Conservation (phyloP, 176 grass and related monocot genomes). For the Juncus effusus region DNA sequence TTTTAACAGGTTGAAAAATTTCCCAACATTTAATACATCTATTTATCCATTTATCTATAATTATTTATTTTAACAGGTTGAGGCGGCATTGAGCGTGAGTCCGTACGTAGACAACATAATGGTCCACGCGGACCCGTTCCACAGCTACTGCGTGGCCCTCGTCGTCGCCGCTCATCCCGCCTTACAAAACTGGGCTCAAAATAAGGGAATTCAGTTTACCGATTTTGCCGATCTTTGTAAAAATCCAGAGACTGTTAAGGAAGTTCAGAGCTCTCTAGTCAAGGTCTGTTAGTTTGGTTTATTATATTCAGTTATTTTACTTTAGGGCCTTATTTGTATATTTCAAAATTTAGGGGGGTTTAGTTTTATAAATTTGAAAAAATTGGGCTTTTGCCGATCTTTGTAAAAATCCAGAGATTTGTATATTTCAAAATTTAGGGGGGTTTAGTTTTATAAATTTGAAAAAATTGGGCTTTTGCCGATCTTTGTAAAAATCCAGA, state of each 20-base stretch:
- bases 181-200: constrained; percentile 65
- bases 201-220: constrained; percentile 41
- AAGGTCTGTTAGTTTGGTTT: constrained; percentile 43
- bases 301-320: background rate
- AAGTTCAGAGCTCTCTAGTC: constrained; percentile 63
- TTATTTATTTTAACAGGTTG: constrained; percentile 50
- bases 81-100: constrained; percentile 57
- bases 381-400: too few relatives aligned
- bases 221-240: constrained; percentile 55
- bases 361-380: too few relatives aligned
- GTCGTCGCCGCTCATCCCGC: constrained; percentile 44
- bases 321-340: background rate
- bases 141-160: constrained; percentile 69
- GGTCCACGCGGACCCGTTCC: constrained; percentile 75
- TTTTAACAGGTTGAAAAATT: too few relatives aligned
- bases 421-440: background rate
- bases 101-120: constrained; percentile 86
- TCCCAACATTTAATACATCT: background rate
- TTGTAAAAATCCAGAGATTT: constrained; percentile 60
- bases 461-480: constrained; percentile 51
- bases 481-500: constrained; percentile 74
- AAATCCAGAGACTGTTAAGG: constrained; percentile 65
- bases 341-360: background rate
- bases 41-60: background rate
- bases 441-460: too few relatives aligned